Base-by-base conservation (phyloP, 305 asterid genomes). In the Galium porrigens region DNA sequence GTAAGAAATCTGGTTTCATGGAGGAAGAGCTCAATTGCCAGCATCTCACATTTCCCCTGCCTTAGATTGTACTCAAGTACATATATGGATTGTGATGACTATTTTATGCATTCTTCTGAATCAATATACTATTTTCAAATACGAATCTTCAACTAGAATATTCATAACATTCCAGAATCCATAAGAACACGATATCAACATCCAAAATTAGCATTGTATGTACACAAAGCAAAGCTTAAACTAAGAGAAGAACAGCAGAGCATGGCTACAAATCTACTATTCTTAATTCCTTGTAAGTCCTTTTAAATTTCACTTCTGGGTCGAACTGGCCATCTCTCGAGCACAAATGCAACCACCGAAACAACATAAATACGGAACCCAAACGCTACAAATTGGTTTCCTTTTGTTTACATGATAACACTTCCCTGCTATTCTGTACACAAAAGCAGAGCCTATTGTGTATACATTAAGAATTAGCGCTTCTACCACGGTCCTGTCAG, bases 401-500 rank as follows among this genome's bases (percentile, higher is more conserved):
- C 75, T 64, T 69, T 58, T 67, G 59, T 63, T 68, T 67, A 76
- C 80, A 76, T 56, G 66, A 70, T 56, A 32, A 32, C 46, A 70
- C 55, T 63, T 30, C 66, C 69, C 64, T 48, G 78, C 78, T 76
- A 30, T 30, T 71, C 81, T 74, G 75, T 80, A 74, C 80, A 78
- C 32, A 61, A 61, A 63, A 62, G 63, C 71, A 42, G 42, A 42
- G 34, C 57, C 60, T 73, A 68, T 4, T 68, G 20, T 68, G 73
- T 64, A 44, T 55, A 59, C 64, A 30, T 57, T 32, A 57, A 12
- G 64, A 61, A 46, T 54, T 37, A 44, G 54, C 33, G 64, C 66
- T 63, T 66, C 64, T 83, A 86, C 96, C 90, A 86, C 49, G 94
- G 96, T 60, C 95, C 95, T 6, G 95, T 86, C 72, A 80, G 52